Evolutionary conservation across 148 eudicot genomes (phyloP).

Genomic region (Diospyros lotus): DNA sequence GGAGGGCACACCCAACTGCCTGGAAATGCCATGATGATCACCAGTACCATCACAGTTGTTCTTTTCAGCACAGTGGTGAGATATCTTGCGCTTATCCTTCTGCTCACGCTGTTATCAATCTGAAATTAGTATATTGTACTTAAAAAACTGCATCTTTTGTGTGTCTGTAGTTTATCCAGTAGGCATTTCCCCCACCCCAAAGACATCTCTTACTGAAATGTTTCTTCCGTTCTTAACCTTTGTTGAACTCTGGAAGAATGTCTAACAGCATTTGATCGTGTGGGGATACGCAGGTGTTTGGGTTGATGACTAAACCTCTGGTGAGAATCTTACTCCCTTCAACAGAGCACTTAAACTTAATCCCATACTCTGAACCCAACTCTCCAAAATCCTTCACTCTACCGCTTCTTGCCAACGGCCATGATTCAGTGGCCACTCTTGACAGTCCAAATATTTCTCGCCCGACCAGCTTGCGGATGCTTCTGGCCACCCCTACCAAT

Average conservation of each 20-base stretch:
- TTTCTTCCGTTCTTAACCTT: not conserved
- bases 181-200: not conserved
- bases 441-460: conserved; percentile 26
- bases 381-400: conserved; percentile 46
- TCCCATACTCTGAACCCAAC: conserved; percentile 36
- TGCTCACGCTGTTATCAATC: too few relatives aligned
- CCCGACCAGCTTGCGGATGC: conserved; percentile 65
- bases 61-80: conserved; percentile 83
- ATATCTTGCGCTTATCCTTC: not conserved
- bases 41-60: conserved; percentile 74
- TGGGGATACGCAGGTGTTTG: conserved; percentile 51
- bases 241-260: not conserved
- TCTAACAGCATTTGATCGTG: not conserved
- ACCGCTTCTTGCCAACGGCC: conserved; percentile 50
- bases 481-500: conserved; percentile 47
- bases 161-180: not conserved
- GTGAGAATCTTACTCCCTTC: conserved; percentile 51
- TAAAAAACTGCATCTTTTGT: not conserved
- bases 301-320: conserved; percentile 70
- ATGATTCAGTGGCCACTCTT: conserved; percentile 38
- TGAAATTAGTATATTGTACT: not conserved
- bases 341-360: conserved; percentile 21
- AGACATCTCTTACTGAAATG: not conserved
- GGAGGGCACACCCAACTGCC: conserved; percentile 54
- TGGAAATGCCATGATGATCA: conserved; percentile 72